Conservation (phyloP, 2,329 filamentous ascomycete genomes). For the Lachnellula cervina region DNA sequence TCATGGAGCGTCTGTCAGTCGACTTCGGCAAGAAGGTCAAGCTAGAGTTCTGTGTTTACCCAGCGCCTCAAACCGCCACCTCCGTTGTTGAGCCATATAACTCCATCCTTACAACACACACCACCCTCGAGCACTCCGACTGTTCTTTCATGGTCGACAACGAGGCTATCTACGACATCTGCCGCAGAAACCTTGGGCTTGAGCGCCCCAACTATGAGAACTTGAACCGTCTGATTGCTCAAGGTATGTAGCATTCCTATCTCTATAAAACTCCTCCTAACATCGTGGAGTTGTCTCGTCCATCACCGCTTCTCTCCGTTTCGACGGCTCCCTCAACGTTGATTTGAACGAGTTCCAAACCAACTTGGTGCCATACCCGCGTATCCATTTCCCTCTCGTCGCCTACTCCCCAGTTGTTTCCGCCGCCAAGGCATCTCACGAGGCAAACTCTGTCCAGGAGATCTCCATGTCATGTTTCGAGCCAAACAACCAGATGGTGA, state of each 20-base stretch:
- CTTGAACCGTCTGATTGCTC: conserved; percentile 96
- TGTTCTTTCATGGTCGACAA: conserved; percentile 99
- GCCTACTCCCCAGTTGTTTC: conserved; percentile 94
- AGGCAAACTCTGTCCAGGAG: conserved; percentile 96
- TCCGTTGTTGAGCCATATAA: conserved; percentile 99
- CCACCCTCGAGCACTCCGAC: conserved; percentile 98
- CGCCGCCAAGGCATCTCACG: conserved; percentile 90
- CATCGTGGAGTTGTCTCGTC: conserved; percentile 76
- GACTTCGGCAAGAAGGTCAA: conserved; percentile 99
- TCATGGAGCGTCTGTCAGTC: conserved; percentile 98
- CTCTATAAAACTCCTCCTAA: conserved; percentile 23
- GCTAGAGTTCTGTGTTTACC: conserved; percentile 99
- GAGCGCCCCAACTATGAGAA: conserved; percentile 98
- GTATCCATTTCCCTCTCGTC: conserved; percentile 98
- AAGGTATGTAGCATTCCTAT: conserved; percentile 54
- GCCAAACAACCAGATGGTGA: conserved; percentile 99
- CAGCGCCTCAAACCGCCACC: conserved; percentile 92
- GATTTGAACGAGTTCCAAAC: conserved; percentile 99
- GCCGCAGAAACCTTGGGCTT: conserved; percentile 93
- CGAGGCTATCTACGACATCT: conserved; percentile 99
- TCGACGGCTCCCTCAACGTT: conserved; percentile 98
- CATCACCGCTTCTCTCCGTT: conserved; percentile 96
- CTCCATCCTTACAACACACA: conserved; percentile 98
- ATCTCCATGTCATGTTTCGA: conserved; percentile 99
- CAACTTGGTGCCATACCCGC: conserved; percentile 97